Base-by-base conservation (phyloP, 495 filamentous ascomycete genomes). In the Aspergillus wentii region DNA sequence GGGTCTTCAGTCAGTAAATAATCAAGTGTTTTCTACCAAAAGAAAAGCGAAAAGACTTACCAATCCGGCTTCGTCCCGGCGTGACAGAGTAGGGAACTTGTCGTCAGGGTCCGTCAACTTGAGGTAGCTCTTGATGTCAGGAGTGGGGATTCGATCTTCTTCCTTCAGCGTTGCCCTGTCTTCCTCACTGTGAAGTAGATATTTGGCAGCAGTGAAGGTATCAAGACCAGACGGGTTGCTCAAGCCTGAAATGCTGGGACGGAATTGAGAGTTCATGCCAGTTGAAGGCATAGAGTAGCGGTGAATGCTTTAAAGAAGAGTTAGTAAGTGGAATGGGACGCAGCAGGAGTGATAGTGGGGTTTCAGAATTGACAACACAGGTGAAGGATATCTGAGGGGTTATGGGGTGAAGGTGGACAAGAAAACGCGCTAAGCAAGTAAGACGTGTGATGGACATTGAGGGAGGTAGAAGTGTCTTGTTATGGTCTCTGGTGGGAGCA, bases 221-320 rank as follows among this genome's bases (percentile, higher is more conserved):
- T 89, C 46, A 78, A 78, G 20, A 67, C 72, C 51, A 59, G 60
- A 47, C 6, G 59, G 46, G 31, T 51, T 54, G 49, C 52, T 61
- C 40, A 72, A 69, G 34, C 68, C 66, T 22, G 69, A 55, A 8
- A 67, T 48, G 17, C 62, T 67, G 10, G 63, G 51, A 29, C 81
- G 79, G 17, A 70, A 71, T 28, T 85, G 75, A 45, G 71, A 76
- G 44, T 76, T 78, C 38, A 69, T 54, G 26, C 71, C 66, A 33
- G 80, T 83, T 18, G 86, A 80, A 6, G 89, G 89, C 85, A 95
- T 89, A 7, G 88, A 94, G 58, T 91, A 88, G 29, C 89, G 82
- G 54, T 94, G 88, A 35, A 81, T 71, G 38, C 85, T 90, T 38
- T 23, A 4, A 30, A n/a, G n/a, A 10, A 38, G 14, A 20, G 30